phyloP scores from a whole-genome alignment of 192 early-diverging fungal species.

The Neocallimastix lanati region DNA sequence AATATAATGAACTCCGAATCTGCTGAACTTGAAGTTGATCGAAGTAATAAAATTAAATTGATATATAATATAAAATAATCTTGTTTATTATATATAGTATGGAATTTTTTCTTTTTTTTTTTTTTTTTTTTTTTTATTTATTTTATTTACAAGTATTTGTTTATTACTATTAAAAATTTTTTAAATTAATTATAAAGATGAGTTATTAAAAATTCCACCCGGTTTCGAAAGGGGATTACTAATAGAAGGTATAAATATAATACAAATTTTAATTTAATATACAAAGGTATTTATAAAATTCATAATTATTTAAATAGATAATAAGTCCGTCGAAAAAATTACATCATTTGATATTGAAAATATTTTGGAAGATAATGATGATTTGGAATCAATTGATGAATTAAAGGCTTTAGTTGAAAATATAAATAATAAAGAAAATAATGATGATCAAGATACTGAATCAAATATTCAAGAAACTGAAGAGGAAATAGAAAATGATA shows the following conservation, averaged over 20 bases:
- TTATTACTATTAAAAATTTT: too few relatives aligned
- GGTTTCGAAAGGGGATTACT: slow-evolving; percentile 50
- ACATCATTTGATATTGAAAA: not conserved
- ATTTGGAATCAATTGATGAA: slow-evolving; percentile 7
- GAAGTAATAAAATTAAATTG: too few relatives aligned
- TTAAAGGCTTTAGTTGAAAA: not conserved
- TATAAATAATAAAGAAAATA: not conserved
- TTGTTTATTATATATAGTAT: too few relatives aligned
- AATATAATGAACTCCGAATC: not conserved
- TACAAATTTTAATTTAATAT: too few relatives aligned
- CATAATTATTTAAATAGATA: not conserved
- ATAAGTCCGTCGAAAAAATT: not conserved
- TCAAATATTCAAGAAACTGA: not conserved
- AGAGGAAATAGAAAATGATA: slow-evolving; percentile 3
- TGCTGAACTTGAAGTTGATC: not conserved
- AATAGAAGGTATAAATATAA: slow-evolving; percentile 14
- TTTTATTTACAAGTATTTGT: too few relatives aligned
- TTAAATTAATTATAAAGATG: slow-evolving; percentile 5
- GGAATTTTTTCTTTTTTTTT: too few relatives aligned
- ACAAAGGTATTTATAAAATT: too few relatives aligned
- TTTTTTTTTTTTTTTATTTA: too few relatives aligned
- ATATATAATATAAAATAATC: too few relatives aligned
- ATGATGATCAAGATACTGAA: not conserved
- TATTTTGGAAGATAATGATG: slow-evolving; percentile 3
- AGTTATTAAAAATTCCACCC: slow-evolving; percentile 36